A percentile compares a stretch with the other conserved stretches of the same genome.
Conservation (phyloP, 2,329 filamentous ascomycete genomes). For the Fusarium albosuccineum region DNA sequence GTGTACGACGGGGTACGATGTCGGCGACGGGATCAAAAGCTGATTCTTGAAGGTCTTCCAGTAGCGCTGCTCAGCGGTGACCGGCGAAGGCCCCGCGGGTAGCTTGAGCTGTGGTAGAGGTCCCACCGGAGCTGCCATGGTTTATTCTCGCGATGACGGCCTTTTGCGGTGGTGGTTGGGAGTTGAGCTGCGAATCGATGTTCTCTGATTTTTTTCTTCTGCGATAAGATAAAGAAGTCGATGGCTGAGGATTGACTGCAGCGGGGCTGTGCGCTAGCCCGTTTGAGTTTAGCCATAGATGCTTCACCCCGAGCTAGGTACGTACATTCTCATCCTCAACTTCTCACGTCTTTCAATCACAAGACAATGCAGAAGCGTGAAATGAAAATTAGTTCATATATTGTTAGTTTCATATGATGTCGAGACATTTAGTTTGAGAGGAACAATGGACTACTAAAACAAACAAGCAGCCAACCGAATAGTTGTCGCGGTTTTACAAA, state of each 20-base stretch:
- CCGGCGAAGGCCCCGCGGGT: slow-evolving; percentile 82
- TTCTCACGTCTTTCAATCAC: no score
- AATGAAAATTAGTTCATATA: no score
- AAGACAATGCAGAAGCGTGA: no score
- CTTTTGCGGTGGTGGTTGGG: slow-evolving; percentile 26
- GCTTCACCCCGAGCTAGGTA: not conserved
- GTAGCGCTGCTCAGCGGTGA: slow-evolving; percentile 94
- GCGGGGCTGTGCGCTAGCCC: slow-evolving; percentile 18
- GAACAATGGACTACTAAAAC: no score
- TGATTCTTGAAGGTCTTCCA: slow-evolving; percentile 97
- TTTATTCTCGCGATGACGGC: slow-evolving; percentile 37
- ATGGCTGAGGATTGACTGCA: slow-evolving; percentile 37
- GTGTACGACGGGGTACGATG: slow-evolving; percentile 89
- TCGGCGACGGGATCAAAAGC: slow-evolving; percentile 89
- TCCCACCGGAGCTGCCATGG: slow-evolving; percentile 88
- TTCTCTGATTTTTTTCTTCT: slow-evolving; percentile 48
- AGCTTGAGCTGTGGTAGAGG: slow-evolving; percentile 86
- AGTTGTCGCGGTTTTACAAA: no score
- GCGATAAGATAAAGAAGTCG: slow-evolving; percentile 44
- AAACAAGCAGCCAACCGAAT: no score
- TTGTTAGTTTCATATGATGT: no score
- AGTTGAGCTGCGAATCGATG: slow-evolving; percentile 18
- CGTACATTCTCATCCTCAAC: not conserved
- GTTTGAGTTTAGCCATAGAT: not conserved
- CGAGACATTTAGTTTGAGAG: no score